Base-by-base conservation (phyloP, 1,284 basidiomycete species). In the Ganoderma sinense region DNA sequence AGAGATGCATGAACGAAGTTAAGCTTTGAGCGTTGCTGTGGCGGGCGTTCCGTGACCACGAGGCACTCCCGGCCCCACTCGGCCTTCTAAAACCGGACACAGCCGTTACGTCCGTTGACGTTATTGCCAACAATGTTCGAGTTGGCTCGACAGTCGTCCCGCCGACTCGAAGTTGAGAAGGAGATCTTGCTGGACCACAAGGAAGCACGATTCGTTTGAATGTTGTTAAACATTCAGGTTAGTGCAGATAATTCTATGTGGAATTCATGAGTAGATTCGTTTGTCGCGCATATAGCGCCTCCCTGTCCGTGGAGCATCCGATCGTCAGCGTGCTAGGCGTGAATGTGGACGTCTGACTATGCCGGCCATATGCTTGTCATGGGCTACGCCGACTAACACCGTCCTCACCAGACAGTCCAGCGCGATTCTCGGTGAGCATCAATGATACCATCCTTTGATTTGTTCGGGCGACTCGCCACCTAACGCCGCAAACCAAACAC, bases 401-500 rank as follows among this genome's bases (percentile, higher is more conserved):
- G 48, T 53, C 23, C 11, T 14, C 4, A 23, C 13, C 23, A 26
- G 48, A 53, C 48, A 53, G 48, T 53, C 48, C 4, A 14, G 48
- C 48, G 48, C 48, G 48, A 56, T 56, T 16, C 53, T 33, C 16
- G 29, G 53, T 33, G 14, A 31, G 53, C 29, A 33, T 18, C 18
- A 26, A 7, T 31, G 7, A 33, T 56, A 56, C 53, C 20, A 39
- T 7, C 8, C 23, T 53, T 53, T 53, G 48, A 53, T 53, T 53
- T 26, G 23, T 53, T 53, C 23, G 13, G 31, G 26, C 8, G 53
- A 55, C 53, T 56, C 29, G 26, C 8, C 53, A n/a, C 26, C 69
- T 48, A 73, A 31, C 64, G 59, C 43, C 64, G 58, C 62, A 76
- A 48, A 3, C 72, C 73, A 16, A 79, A 77, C 10, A 78, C 75